Evolutionary conservation across 2,329 filamentous ascomycete species (phyloP), one percentile per base, ranked within the genome.

Genomic region (Fonsecaea pedrosoi): DNA sequence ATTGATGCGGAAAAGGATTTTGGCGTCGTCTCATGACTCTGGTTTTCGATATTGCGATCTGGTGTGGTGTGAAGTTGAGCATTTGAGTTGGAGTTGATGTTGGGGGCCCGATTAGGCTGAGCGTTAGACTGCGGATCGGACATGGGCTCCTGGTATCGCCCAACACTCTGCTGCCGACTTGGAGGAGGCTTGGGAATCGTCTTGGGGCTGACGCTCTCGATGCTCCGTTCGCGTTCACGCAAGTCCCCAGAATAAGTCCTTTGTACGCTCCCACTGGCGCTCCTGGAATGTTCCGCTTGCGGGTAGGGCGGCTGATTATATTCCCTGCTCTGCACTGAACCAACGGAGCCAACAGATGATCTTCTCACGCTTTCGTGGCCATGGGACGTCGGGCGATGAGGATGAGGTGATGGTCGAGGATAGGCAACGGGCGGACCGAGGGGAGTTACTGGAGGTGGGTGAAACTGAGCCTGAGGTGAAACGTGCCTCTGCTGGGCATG

Each of bases 121-220:
- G 63, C 58, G 21, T 42, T 38, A 25, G 60, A 45, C 25, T 64
- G 35, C 12, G 40, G 30, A 40, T 70, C 69, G 6, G 64, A n/a
- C 45, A 53, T 53, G 34, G 34, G 45, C 21, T 68, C 59, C 25
- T 69, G 66, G 25, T 53, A 62, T 25, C 66, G 63, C 10, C 58
- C 60, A 30, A 55, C 53, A 34, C 69, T 71, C 34, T 64, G 50
- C 35, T 65, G 64, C 10, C 70, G 70, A 18, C 61, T 61, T 15
- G 71, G 71, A 40, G 67, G 53, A 10, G 70, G 70, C 59, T 64
- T 69, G 4, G 70, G 71, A 37, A 74, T 73, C 15, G 72, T 74
- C 60, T 74, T 74, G 13, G 72, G 72, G 40, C 71, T 73, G 60
- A 74, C 72, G 57, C 71, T 72, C 59, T 72, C 69, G 15, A 69